Evolutionary conservation across 2,329 filamentous ascomycete genomes (phyloP), one percentile per base, ranked within the genome.

Genomic region (Thelonectria rubi): DNA sequence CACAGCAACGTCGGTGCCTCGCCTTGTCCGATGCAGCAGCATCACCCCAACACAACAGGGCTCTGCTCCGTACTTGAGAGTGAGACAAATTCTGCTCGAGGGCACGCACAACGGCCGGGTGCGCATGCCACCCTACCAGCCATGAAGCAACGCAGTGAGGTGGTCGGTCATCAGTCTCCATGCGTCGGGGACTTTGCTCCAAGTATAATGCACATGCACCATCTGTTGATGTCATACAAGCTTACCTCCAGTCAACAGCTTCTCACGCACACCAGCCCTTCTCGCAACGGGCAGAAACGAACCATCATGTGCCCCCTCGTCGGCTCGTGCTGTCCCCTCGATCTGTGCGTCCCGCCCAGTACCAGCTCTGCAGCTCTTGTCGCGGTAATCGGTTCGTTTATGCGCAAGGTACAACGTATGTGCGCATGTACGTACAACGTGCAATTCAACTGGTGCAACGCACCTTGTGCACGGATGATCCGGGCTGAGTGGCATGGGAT

Each of bases 401-500:
- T 51, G 54, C 21, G 45, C 45, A 17, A 18, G 40, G n/a, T 43
- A 17, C n/a, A 43, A 49, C 12, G 32, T 39, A 50, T n/a, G 15
- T 55, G 45, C 52, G 52, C 52, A 55, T 46, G 42, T 55, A 55
- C 53, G 46, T 51, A 34, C 47, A 57, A 51, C 46, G 26, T 45
- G 55, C 45, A 57, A 47, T 50, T 50, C 54, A 32, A 40, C 55
- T 51, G 40, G 55, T 42, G 46, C 46, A 45, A 45, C 42, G 46
- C 24, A 52, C 52, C 34, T 57, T 32, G 58, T 30, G 58, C 58
- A 61, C 53, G 42, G 58, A 61, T 55, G 43, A 56, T 56, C 53
- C 58, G 53, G 53, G 48, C 42, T 56, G 53, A 40, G 58, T 51
- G 12, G 58, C 58, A 60, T 56, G 58, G 58, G 58, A 60, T 56